Base-by-base conservation (phyloP, 140 eudicot species). In the Bidens hawaiensis region DNA sequence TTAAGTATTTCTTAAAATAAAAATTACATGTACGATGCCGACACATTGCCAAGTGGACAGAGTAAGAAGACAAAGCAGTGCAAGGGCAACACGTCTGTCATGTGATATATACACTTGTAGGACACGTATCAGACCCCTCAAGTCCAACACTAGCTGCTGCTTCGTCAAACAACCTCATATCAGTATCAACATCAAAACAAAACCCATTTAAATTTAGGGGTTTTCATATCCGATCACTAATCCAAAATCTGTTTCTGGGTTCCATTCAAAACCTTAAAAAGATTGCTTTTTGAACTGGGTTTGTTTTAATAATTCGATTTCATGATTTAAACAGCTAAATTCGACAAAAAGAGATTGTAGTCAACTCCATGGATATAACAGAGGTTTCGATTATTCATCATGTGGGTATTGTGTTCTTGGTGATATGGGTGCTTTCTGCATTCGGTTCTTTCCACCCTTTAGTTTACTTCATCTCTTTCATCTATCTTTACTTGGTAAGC, bases 371-470 rank as follows among this genome's bases (percentile, higher is more conserved):
- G 95, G 84, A 79, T 78, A 40, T 88, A 58, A 77, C 74, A 53
- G 99, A 93, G 75, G 82, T 74, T 33, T 80, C 99, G 23, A 76
- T 85, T 12, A 62, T 93, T 21, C 99, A 93, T 73, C 99, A 88
- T 79, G 85, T 88, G 63, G 78, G 82, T 77, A 70, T 88, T 78
- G 95, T 93, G 69, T 73, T 93, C 55, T 34, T 85, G 28, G 40
- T 75, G 54, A 80, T 88, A 13, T 93, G 99, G 96, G 31, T 77
- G 16, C 87, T 88, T 13, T 76, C 83, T 81, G 75, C 83, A 0
- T 82, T 72, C 78, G 36, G 79, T 68, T 84, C 38, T 45, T 77
- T 79, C 60, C 90, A 82, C 53, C 86, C 96, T 10, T 12, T 71
- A 23, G 82, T 77, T 38, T 90, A 84, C 62, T 72, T 90, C 36